Base-by-base conservation (phyloP, 2,329 filamentous ascomycete genomes). In the Phyllachora maydis region DNA sequence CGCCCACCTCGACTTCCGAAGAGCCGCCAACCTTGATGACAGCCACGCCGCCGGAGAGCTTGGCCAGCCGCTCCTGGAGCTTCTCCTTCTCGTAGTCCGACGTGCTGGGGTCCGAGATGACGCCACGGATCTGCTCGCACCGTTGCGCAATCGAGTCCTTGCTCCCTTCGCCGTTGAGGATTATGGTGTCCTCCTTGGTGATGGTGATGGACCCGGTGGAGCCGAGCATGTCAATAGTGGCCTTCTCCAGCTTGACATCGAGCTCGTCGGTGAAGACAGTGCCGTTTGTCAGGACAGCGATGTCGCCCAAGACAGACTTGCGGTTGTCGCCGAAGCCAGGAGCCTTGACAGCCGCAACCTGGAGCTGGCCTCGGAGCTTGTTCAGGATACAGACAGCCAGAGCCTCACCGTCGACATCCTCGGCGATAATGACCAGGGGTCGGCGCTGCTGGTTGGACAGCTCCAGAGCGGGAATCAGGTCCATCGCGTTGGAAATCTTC, bases 21-120 rank as follows among this genome's bases (percentile, higher is more conserved):
- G 83, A 68, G 50, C 88, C 88, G 42, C 88, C 88, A 33, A 98
- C 88, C 69, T 91, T 93, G 67, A 98, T 95, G 55, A 98, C 88
- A 40, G 88, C 88, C 41, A 98, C 88, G 66, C 88, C 88, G 35
- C 88, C 88, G 37, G 88, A 95, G 37, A 98, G 78, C 73, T 98
- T 98, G 40, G 88, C 88, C 31, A 98, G 78, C 59, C 88, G 88
- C 65, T 98, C 88, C 62, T 95, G 88, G 35, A 98, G 79, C 72
- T 98, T 98, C 76, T 98, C 88, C 70, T 93, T 95, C 70, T 98
- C 88, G 59, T 98, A 98, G 46, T 98, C 88, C 23, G 83, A 93
- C 34, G 88, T 98, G 40, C 67, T 73, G 35, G 85, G 76, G 59
- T 98, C 88, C 32, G 62, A 65, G 62, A 93, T 92, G 54, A 95